phyloP scores from a whole-genome alignment of 2,329 filamentous ascomycete species.

The Fusarium musae region DNA sequence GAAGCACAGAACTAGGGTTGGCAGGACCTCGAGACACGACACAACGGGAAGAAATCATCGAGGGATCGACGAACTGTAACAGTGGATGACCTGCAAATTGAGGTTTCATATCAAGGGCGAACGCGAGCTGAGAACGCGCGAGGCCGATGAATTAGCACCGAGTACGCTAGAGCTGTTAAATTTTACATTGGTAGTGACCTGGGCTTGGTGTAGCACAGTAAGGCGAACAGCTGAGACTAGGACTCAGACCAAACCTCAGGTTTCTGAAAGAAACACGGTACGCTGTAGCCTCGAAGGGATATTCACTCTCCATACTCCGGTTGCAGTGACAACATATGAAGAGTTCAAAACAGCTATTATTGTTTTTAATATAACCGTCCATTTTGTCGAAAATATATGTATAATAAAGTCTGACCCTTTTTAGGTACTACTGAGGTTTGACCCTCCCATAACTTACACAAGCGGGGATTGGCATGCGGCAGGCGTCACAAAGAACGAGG shows the following conservation, averaged over 20 bases:
- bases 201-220: constrained; percentile 8
- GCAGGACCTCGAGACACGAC: constrained; percentile 32
- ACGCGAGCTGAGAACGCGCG: constrained; percentile 41
- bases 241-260: neutral
- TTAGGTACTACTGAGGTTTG: neutral
- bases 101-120: constrained; percentile 45
- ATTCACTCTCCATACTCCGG: no score
- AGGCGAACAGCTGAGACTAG: constrained; percentile 36
- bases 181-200: neutral
- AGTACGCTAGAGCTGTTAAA: constrained; percentile 27
- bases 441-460: neutral
- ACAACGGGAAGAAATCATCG: constrained; percentile 22
- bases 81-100: constrained; percentile 24
- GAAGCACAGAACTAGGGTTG: constrained; percentile 39
- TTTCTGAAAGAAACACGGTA: neutral
- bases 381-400: no score
- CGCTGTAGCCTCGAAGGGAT: neutral
- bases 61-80: constrained; percentile 26
- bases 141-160: constrained; percentile 12
- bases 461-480: constrained; percentile 23
- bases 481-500: constrained; percentile 26
- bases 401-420: neutral
- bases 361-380: neutral
- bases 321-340: neutral
- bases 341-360: neutral